Percentiles rank a stretch among this genome's conserved stretches.
Evolutionary conservation across 1,284 basidiomycete species (phyloP).

Genomic region (Ustilago crameri): DNA sequence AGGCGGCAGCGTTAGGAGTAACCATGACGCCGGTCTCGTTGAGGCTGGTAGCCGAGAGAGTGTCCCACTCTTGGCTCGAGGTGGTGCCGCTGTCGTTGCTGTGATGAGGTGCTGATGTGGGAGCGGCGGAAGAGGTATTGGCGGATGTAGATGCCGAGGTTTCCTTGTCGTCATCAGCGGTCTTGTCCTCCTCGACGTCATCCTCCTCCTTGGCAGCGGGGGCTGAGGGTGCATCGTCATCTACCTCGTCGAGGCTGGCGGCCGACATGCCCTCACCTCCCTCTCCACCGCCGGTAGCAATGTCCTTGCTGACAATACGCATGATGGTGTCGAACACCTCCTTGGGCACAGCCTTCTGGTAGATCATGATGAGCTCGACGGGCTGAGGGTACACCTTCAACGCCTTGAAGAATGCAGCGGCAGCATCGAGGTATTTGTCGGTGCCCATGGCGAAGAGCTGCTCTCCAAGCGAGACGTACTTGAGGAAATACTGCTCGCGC

Average conservation of each 20-base stretch:
- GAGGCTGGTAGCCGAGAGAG: slow-evolving; percentile 44
- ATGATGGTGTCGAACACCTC: slow-evolving; percentile 90
- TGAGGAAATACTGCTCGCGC: slow-evolving; percentile 78
- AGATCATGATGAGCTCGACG: slow-evolving; percentile 81
- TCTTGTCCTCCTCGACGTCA: slow-evolving; percentile 8
- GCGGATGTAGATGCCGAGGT: slow-evolving; percentile 22
- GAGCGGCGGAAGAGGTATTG: slow-evolving; percentile 11
- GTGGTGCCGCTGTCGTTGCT: slow-evolving; percentile 53
- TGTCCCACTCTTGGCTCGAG: slow-evolving; percentile 61
- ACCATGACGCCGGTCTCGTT: slow-evolving; percentile 48
- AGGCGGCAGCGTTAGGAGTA: slow-evolving; percentile 22
- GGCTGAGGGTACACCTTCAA: slow-evolving; percentile 93
- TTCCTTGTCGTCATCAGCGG: slow-evolving; percentile 16
- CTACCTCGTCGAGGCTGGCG: slow-evolving; percentile 52
- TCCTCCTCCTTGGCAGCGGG: slow-evolving; percentile 7
- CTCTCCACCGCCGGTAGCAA: slow-evolving; percentile 71
- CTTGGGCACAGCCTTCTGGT: slow-evolving; percentile 88
- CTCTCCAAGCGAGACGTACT: slow-evolving; percentile 87
- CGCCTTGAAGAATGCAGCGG: slow-evolving; percentile 90
- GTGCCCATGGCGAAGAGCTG: slow-evolving; percentile 81
- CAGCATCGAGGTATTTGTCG: slow-evolving; percentile 72
- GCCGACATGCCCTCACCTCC: slow-evolving; percentile 31
- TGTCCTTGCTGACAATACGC: slow-evolving; percentile 86
- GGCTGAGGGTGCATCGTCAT: slow-evolving; percentile 36
- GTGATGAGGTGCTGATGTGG: slow-evolving; percentile 15